Percentiles rank a stretch among this genome's conserved stretches.
Conservation (phyloP, 2,329 filamentous ascomycete genomes). For the Microsporum ferrugineum region DNA sequence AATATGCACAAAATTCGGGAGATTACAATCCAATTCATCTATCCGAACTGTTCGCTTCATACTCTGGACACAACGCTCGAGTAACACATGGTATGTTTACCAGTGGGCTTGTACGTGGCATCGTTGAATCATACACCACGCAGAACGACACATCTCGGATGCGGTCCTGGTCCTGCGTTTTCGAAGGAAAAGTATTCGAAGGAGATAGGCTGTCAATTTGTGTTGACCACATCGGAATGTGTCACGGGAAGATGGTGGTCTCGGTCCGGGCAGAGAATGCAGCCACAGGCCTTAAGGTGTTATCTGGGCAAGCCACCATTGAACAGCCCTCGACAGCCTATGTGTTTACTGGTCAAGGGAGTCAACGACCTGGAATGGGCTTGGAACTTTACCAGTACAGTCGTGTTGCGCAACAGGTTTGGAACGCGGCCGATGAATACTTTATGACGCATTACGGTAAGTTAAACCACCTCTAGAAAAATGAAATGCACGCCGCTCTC, state of each 20-base stretch:
- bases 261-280: slow-evolving; percentile 94
- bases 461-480: neutral
- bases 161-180: neutral
- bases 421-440: slow-evolving; percentile 95
- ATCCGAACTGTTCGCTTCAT: slow-evolving; percentile 63
- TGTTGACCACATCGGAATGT: slow-evolving; percentile 72
- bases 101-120: slow-evolving; percentile 84
- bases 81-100: slow-evolving; percentile 96
- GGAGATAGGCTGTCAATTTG: neutral
- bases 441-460: slow-evolving; percentile 87
- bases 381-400: slow-evolving; percentile 97
- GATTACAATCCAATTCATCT: slow-evolving; percentile 99
- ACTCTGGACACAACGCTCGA: slow-evolving; percentile 76
- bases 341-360: slow-evolving; percentile 96
- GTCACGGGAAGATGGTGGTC: slow-evolving; percentile 96
- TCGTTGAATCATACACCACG: slow-evolving; percentile 96
- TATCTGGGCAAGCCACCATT: slow-evolving; percentile 90
- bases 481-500: neutral
- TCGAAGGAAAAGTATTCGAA: neutral
- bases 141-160: slow-evolving; percentile 60
- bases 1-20: slow-evolving; percentile 90
- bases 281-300: slow-evolving; percentile 91
- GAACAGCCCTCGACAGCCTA: slow-evolving; percentile 95
- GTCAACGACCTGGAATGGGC: slow-evolving; percentile 98
- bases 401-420: slow-evolving; percentile 87